A percentile compares a stretch with the other conserved stretches of the same genome.
phyloP scores from a whole-genome alignment of 1,284 basidiomycete species.

The Naganishia sp. region DNA sequence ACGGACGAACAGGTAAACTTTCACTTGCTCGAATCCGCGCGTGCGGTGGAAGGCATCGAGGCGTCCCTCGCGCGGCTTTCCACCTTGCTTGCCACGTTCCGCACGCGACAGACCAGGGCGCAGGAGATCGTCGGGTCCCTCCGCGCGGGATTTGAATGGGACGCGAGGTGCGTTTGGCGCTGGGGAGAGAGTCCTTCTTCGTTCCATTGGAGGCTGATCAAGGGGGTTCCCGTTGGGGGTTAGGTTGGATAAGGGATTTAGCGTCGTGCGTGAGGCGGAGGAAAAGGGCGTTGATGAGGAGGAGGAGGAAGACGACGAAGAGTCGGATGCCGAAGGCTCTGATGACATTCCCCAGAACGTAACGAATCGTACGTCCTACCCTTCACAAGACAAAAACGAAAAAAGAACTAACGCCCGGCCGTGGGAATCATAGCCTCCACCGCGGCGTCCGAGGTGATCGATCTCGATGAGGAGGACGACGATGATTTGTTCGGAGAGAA shows the following conservation, averaged over 20 bases:
- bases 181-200: too few species aligned
- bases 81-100: background rate
- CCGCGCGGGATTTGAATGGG: conserved; percentile 12
- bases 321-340: conserved; percentile 3
- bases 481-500: conserved; percentile 25
- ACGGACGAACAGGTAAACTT: conserved; percentile 22
- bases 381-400: background rate
- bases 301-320: conserved; percentile 5
- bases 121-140: background rate
- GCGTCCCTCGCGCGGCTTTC: background rate
- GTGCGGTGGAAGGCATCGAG: background rate
- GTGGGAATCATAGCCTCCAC: background rate
- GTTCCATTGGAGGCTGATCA: too few species aligned
- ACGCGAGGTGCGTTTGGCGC: background rate
- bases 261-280: background rate
- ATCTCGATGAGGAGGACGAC: conserved; percentile 20
- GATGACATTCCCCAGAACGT: background rate
- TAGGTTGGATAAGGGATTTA: conserved; percentile 2
- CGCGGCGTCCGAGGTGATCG: conserved; percentile 5
- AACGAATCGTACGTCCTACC: background rate
- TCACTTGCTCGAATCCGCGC: conserved; percentile 1
- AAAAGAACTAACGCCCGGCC: background rate
- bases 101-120: background rate
- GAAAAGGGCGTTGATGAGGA: conserved; percentile 3
- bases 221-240: too few species aligned